Percentiles rank a stretch among this genome's conserved stretches.
phyloP scores from a whole-genome alignment of 2,329 filamentous ascomycete species.

The Rosellinia necatrix region DNA sequence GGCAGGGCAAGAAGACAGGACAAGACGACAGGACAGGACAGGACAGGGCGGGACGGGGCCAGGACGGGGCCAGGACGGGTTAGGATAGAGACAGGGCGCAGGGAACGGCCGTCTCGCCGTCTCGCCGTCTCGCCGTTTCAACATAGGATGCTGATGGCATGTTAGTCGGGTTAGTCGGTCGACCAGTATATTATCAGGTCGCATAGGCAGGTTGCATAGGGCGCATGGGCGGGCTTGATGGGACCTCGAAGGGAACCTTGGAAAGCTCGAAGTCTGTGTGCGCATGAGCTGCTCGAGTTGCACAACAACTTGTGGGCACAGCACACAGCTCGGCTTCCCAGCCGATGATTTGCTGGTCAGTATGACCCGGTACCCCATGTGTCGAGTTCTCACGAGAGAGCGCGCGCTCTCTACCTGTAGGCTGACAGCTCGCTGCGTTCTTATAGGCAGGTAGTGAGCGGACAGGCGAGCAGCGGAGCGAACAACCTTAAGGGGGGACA shows the following conservation, averaged over 20 bases:
- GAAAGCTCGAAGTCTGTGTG: too few relatives aligned
- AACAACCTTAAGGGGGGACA: neutral
- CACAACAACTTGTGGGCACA: slow-evolving; percentile 22
- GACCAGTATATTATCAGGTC: slow-evolving; percentile 15
- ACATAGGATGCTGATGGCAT: slow-evolving; percentile 15
- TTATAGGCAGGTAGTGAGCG: slow-evolving; percentile 10
- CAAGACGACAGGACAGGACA: neutral
- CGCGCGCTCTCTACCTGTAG: slow-evolving; percentile 14
- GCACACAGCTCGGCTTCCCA: too few relatives aligned
- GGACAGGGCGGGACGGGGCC: slow-evolving; percentile 8
- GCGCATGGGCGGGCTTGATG: slow-evolving; percentile 22
- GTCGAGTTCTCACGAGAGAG: slow-evolving; percentile 16
- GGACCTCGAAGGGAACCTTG: slow-evolving; percentile 18
- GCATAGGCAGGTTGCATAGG: slow-evolving; percentile 1
- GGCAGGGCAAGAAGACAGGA: neutral
- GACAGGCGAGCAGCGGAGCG: slow-evolving; percentile 3
- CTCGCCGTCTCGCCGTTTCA: slow-evolving; percentile 17
- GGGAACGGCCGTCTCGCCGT: slow-evolving; percentile 13
- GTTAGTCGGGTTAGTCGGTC: slow-evolving; percentile 15
- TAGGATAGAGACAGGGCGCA: slow-evolving; percentile 3
- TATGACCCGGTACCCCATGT: slow-evolving; percentile 14
- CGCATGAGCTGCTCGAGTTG: slow-evolving; percentile 20
- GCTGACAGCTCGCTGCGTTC: slow-evolving; percentile 25
- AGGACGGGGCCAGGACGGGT: neutral
- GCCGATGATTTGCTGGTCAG: slow-evolving; percentile 24